Base-by-base conservation (phyloP, 257 asterid genomes). In the Solanum sitiens region DNA sequence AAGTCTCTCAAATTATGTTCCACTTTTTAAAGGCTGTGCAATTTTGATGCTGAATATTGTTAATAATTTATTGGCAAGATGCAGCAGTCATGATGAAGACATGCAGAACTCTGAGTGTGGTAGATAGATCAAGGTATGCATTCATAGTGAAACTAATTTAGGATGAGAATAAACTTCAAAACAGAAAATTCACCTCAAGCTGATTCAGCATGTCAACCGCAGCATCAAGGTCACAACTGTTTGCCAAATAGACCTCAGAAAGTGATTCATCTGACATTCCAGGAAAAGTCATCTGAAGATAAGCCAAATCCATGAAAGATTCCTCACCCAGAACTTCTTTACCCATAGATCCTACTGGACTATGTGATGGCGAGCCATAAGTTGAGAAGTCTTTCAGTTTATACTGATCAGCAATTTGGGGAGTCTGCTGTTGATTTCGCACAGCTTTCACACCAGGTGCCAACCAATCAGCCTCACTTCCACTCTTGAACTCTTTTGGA, bases 161-260 rank as follows among this genome's bases (percentile, higher is more conserved):
- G 20, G 40, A 80, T 8, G 18, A 79, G 59, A 85, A 67, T 25
- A 67, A 85, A 67, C 84, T 84, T 71, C 83, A 86, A 44, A 12
- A 67, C 70, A 76, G 71, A 68, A 84, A 6, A 7, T 73, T 82
- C 89, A 95, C 99, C 95, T 94, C 98, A 86, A 96, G 98, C 73
- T 94, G 95, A 89, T 87, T 86, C 50, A 96, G 92, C 98, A 96
- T 94, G 90, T 96, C 99, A 80, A 94, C 84, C 83, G 99, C 89
- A 86, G 93, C 90, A 12, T 95, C 98, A 87, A 96, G 85, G 83
- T 96, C 97, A 86, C 92, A 86, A 11, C 83, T 87, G 95, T 87
- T 95, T 88, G 95, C 97, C 33, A 88, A 84, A 90, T 94, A 94
- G 88, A 94, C 96, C 84, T 91, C 95, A 90, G 93, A 90, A 89